A percentile compares a stretch with the other conserved stretches of the same genome.
These are phyloP conservation scores for Vigna reflexopilosa DNA, from an alignment of 306 rosid genomes.

Conservation along the genomic window DNA sequence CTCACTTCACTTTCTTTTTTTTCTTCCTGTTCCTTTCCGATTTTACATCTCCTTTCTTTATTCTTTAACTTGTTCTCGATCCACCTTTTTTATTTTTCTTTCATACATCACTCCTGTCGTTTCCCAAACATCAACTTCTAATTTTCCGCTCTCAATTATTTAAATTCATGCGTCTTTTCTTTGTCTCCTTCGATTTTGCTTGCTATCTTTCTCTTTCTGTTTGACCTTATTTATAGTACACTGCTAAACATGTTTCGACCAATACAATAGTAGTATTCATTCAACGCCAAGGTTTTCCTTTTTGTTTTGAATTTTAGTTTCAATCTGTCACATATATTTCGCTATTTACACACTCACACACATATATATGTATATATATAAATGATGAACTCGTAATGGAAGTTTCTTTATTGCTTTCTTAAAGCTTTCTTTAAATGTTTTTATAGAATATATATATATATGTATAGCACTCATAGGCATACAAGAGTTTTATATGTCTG, in stretches of 20 bases:
- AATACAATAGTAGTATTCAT: background rate
- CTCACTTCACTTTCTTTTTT: background rate
- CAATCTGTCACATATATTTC: background rate
- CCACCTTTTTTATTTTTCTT: background rate
- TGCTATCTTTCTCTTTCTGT: background rate
- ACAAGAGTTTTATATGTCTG: background rate
- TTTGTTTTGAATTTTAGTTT: background rate
- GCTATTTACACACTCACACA: background rate
- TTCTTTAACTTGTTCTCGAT: background rate
- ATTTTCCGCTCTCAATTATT: background rate
- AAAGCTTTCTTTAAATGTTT: background rate
- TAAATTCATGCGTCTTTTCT: background rate
- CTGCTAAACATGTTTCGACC: background rate
- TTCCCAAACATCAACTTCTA: background rate
- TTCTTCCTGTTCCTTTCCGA: background rate
- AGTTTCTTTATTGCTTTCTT: slow-evolving; percentile 1
- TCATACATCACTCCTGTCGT: background rate
- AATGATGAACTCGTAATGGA: background rate
- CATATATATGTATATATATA: too few species aligned
- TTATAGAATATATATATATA: background rate
- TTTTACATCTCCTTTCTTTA: background rate
- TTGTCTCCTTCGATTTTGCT: background rate
- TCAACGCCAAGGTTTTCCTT: background rate
- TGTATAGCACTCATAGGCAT: background rate
- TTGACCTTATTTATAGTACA: background rate